A percentile compares a stretch with the other conserved stretches of the same genome.
These are phyloP conservation scores for Neocatenulostroma microsporum DNA, from an alignment of 2,329 filamentous ascomycete genomes.

Conservation along the genomic window DNA sequence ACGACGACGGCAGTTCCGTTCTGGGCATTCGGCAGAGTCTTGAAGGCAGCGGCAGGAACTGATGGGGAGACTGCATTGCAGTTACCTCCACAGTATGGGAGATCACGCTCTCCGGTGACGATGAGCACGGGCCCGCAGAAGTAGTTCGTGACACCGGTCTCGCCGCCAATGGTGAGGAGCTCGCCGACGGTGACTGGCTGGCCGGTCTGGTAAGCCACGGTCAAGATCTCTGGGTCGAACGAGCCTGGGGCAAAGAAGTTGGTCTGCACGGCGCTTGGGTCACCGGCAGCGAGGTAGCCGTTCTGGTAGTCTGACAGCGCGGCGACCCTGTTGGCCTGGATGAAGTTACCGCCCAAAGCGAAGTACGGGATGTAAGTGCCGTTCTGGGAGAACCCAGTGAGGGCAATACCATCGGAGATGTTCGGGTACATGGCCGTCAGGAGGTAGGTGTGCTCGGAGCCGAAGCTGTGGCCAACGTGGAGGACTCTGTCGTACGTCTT, in stretches of 20 bases:
- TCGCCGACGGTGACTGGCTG: conserved; percentile 54
- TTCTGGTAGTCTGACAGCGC: conserved; percentile 27
- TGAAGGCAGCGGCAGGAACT: conserved; percentile 39
- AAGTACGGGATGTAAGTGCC: conserved; percentile 27
- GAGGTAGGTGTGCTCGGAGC: conserved; percentile 51
- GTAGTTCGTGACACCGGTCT: conserved; percentile 24
- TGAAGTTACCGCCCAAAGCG: conserved; percentile 26
- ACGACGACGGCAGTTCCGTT: conserved; percentile 50
- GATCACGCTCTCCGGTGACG: conserved; percentile 50
- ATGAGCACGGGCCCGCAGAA: conserved; percentile 52
- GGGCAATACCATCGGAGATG: conserved; percentile 50
- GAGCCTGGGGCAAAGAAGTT: conserved; percentile 42
- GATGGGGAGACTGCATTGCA: conserved; percentile 39
- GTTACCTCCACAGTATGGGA: conserved; percentile 54
- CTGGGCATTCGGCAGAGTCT: conserved; percentile 36
- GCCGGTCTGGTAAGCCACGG: conserved; percentile 40
- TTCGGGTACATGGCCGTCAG: conserved; percentile 47
- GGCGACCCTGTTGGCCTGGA: conserved; percentile 25
- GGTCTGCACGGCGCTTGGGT: conserved; percentile 44
- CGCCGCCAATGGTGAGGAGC: conserved; percentile 47
- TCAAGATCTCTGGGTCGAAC: conserved; percentile 50
- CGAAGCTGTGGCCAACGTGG: conserved; percentile 59
- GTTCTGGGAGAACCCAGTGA: conserved; percentile 54
- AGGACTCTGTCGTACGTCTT: conserved; percentile 39
- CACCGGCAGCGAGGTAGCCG: conserved; percentile 49